Base-by-base conservation (phyloP, 768 basidiomycete species). In the Kwoniella pini region DNA sequence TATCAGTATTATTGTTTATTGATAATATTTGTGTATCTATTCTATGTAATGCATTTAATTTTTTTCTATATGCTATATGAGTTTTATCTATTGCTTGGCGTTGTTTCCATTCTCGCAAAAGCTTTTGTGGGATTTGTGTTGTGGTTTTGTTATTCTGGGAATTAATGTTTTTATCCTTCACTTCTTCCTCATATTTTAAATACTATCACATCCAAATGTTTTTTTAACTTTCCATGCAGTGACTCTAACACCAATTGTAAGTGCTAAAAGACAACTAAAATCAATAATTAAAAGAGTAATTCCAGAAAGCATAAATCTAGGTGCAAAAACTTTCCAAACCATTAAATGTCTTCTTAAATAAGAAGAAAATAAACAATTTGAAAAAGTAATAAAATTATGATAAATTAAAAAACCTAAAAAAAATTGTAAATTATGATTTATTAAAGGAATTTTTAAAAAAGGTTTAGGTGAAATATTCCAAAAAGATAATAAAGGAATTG, bases 281-380 rank as follows among this genome's bases (percentile, higher is more conserved):
- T 98, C 95, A 1, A 90, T 85, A 1, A 84, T 84, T 3, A 91
- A 40, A 33, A 95, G 75, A 27, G 83, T 83, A 3, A 85, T 70
- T 0, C 84, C 90, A 0, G 84, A 89, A 15, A 84, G 74, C 87
- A 97, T 94, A 75, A 94, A 96, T 63, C 95, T 80, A 63, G 96
- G 96, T 36, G 94, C 95, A 71, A 97, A 99, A 3, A 98, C 87
- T 80, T 98, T 97, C 96, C 96, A 99, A 22, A 97, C 93, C 93
- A 96, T 96, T 65, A 96, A 77, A 75, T 97, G 93, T 44, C 92
- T 77, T 64, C 92, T 79, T 52, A 94, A 79, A 68, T 86, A 84
- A 7, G 91, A 88, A 0, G 90, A 86, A 57, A 86, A 86, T 5
- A 85, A 77, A 2, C 90, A 87, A 15, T 86, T 84, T 3, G 88